Conservation (phyloP, 2,329 filamentous ascomycete species). For the Microsporum canis region DNA sequence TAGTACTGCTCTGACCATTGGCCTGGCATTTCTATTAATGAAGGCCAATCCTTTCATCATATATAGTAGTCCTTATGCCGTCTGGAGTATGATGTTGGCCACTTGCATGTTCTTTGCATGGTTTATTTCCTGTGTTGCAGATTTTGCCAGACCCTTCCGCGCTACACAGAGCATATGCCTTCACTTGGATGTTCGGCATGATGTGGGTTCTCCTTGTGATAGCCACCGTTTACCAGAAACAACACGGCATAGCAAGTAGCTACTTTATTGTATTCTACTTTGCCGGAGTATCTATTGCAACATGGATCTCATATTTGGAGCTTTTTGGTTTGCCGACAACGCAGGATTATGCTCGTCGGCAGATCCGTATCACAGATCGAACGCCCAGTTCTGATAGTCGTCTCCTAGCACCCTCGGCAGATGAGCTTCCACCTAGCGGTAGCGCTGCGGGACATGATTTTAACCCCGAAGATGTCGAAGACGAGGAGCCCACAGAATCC, state of each 20-base stretch:
- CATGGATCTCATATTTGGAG: constrained; percentile 66
- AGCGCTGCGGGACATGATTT: constrained; percentile 11
- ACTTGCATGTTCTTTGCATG: constrained; percentile 72
- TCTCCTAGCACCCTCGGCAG: constrained; percentile 33
- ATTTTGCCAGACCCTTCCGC: constrained; percentile 77
- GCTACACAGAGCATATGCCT: constrained; percentile 66
- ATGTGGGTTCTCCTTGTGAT: constrained; percentile 63
- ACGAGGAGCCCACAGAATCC: constrained; percentile 41
- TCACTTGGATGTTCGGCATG: constrained; percentile 72
- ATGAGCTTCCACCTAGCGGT: constrained; percentile 23
- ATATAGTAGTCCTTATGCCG: constrained; percentile 78
- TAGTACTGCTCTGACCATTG: constrained; percentile 57
- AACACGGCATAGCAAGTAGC: constrained; percentile 58
- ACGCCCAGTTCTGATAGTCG: constrained; percentile 24
- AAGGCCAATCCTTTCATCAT: constrained; percentile 83
- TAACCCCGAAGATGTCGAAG: constrained; percentile 25
- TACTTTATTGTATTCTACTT: constrained; percentile 78
- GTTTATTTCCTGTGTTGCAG: constrained; percentile 68
- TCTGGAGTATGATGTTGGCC: constrained; percentile 79
- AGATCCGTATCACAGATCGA: constrained; percentile 32
- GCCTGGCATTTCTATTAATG: constrained; percentile 59
- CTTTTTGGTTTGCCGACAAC: constrained; percentile 66
- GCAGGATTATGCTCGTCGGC: constrained; percentile 52
- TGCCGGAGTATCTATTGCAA: constrained; percentile 59
- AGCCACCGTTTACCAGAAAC: constrained; percentile 64